phyloP scores from a whole-genome alignment of 495 filamentous ascomycete species.

The Aspergillus steynii region DNA sequence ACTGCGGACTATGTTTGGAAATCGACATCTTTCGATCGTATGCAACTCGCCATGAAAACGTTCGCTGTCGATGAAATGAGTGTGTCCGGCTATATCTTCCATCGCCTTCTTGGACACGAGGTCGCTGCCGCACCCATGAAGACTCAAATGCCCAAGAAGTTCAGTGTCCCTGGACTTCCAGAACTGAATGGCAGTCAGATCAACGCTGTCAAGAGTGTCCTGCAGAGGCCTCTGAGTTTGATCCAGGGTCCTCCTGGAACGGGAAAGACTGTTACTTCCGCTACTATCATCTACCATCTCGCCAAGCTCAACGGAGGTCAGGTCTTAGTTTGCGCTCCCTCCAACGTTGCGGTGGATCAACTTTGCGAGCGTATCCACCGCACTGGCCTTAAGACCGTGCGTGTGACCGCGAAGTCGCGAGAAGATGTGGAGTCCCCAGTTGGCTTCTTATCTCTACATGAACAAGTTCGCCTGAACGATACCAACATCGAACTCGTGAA shows the following conservation, averaged over 20 bases:
- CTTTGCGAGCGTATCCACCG: constrained; percentile 96
- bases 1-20: constrained; percentile 99
- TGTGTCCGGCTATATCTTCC: constrained; percentile 98
- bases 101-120: constrained; percentile 94
- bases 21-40: constrained; percentile 97
- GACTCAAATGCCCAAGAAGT: constrained; percentile 93
- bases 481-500: constrained; percentile 92
- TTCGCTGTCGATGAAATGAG: constrained; percentile 98
- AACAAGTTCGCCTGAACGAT: constrained; percentile 97
- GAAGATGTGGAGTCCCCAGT: constrained; percentile 98
- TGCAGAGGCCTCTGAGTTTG: constrained; percentile 88
- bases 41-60: constrained; percentile 99
- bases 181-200: constrained; percentile 97
- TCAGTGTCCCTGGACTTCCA: constrained; percentile 91
- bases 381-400: constrained; percentile 95
- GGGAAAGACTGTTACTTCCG: constrained; percentile 98
- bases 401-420: constrained; percentile 94
- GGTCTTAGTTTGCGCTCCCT: constrained; percentile 94
- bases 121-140: constrained; percentile 96
- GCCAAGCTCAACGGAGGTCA: constrained; percentile 94
- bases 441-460: constrained; percentile 89
- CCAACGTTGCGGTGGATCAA: constrained; percentile 98
- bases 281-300: constrained; percentile 97
- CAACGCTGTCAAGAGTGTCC: constrained; percentile 91
- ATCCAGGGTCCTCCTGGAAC: constrained; percentile 98